Conservation (phyloP, 352 stramenopile genomes). For the Thraustotheca clavata region DNA sequence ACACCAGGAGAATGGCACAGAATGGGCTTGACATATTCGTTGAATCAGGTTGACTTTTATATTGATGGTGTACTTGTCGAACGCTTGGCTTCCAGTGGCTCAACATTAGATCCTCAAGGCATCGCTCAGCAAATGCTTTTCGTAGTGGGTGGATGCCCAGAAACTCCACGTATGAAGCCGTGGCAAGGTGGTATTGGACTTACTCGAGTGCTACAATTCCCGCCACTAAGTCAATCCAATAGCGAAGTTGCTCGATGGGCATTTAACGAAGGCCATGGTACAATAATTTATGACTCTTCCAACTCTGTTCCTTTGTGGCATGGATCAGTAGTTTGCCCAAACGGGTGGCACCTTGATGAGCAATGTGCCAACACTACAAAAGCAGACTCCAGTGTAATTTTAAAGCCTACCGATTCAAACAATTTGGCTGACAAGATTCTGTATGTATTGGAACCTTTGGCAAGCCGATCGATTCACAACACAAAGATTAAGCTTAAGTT, state of each 20-base stretch:
- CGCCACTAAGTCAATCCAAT: not conserved
- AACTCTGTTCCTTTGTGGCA: not conserved
- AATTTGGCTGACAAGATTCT: not conserved
- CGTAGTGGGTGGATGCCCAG: not conserved
- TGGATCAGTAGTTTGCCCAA: not conserved
- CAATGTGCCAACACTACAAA: not conserved
- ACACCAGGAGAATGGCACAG: not conserved
- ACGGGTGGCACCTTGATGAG: not conserved
- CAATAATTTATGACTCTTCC: not conserved
- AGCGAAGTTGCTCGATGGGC: not conserved
- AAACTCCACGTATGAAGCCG: not conserved
- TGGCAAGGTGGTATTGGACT: not conserved
- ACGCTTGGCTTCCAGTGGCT: not conserved
- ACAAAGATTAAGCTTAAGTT: not conserved
- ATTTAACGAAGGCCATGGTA: constrained; percentile 4
- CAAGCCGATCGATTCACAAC: not conserved
- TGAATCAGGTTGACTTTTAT: constrained; percentile 7
- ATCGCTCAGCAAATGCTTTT: not conserved
- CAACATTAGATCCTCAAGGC: not conserved
- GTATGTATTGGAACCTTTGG: not conserved
- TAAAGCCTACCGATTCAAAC: not conserved
- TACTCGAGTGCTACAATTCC: not conserved
- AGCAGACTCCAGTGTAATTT: not conserved
- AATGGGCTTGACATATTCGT: not conserved
- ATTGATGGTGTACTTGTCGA: constrained; percentile 12